Conservation (phyloP, 257 asterid species). For the Nicotiana tabacum region DNA sequence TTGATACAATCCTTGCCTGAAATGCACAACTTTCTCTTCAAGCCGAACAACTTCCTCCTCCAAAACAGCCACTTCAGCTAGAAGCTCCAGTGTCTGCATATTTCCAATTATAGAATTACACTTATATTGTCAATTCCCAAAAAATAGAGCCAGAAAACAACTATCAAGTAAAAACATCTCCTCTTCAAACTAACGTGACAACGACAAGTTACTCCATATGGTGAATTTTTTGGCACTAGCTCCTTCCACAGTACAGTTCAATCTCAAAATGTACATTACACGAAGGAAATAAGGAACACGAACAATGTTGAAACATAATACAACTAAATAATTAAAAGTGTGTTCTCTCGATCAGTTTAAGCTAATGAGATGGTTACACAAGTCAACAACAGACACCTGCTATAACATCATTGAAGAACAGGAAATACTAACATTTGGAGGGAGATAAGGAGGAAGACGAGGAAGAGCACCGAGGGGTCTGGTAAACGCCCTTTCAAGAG, state of each 20-base stretch:
- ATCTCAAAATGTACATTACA: neutral
- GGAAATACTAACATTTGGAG: constrained; percentile 56
- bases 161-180: neutral
- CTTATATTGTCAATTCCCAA: neutral
- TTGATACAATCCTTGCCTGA: constrained; percentile 86
- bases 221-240: neutral
- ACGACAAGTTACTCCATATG: neutral
- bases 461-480: constrained; percentile 91
- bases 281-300: neutral
- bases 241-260: neutral
- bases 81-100: constrained; percentile 79
- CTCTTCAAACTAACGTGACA: neutral
- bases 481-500: constrained; percentile 84
- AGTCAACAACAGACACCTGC: too few species aligned
- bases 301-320: neutral
- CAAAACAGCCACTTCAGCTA: constrained; percentile 96
- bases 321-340: too few species aligned
- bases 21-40: constrained; percentile 77
- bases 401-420: neutral
- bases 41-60: constrained; percentile 97
- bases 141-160: neutral
- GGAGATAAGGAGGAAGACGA: constrained; percentile 94
- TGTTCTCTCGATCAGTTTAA: too few species aligned
- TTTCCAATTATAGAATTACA: constrained; percentile 13
- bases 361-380: neutral